These are phyloP conservation scores for Picea glauca DNA, from an alignment of 75 land plant genomes.

Conservation along the genomic window DNA sequence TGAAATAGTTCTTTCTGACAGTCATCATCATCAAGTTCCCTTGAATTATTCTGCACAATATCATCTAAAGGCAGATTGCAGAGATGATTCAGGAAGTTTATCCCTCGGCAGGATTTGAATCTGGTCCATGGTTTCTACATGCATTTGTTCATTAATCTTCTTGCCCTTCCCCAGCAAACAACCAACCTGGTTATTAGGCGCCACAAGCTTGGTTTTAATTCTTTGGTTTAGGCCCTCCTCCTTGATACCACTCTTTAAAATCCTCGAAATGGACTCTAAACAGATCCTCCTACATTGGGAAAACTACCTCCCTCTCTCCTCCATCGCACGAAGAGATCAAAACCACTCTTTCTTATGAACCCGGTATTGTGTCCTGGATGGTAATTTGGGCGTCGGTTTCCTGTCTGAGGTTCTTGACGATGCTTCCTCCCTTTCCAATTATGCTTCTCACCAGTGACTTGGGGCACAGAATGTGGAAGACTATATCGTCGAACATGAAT, in stretches of 20 bases:
- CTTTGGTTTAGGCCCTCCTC: conserved; percentile 15
- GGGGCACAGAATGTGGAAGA: conserved; percentile 72
- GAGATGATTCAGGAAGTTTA: conserved; percentile 39
- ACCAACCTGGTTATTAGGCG: conserved; percentile 72
- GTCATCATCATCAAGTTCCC: no score
- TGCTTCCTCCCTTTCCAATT: conserved; percentile 76
- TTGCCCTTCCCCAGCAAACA: conserved; percentile 85
- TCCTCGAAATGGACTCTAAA: conserved; percentile 60
- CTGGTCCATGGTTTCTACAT: conserved; percentile 77
- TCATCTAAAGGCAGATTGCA: conserved; percentile 71
- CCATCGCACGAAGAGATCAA: conserved; percentile 55
- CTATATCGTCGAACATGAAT: not conserved
- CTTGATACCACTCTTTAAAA: conserved; percentile 36
- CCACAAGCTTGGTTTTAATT: conserved; percentile 64
- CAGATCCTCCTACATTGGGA: conserved; percentile 80
- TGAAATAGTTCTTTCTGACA: no score
- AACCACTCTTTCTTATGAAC: conserved; percentile 72
- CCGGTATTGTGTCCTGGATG: conserved; percentile 54
- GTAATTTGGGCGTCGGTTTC: conserved; percentile 80
- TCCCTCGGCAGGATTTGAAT: conserved; percentile 80
- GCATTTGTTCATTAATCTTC: conserved; percentile 89
- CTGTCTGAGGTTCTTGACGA: conserved; percentile 60
- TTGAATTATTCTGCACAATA: conserved; percentile 54
- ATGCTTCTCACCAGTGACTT: conserved; percentile 59
- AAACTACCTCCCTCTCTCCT: conserved; percentile 34